Conservation (phyloP, 1,284 basidiomycete genomes). For the Tremellales sp. region DNA sequence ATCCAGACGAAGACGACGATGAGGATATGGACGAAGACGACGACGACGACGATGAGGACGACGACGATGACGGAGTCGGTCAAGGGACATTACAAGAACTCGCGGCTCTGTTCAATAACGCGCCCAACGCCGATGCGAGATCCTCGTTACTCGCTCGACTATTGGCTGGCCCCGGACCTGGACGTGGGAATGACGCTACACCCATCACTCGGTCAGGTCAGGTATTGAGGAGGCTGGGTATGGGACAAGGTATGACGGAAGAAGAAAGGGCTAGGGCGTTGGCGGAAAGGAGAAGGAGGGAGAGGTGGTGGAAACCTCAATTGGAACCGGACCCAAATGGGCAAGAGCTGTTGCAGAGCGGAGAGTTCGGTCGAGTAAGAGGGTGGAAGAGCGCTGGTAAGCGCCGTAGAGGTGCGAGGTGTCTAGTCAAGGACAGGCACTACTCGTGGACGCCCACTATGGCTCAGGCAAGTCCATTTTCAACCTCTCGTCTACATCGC, state of each 20-base stretch:
- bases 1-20: background rate
- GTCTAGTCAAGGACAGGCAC: conserved; percentile 8
- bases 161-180: conserved; percentile 8
- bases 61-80: conserved; percentile 14
- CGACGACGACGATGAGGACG: conserved; percentile 27
- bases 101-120: conserved; percentile 17
- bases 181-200: background rate
- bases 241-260: conserved; percentile 5
- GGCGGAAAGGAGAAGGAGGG: conserved; percentile 13
- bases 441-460: background rate
- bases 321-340: conserved; percentile 69
- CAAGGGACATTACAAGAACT: conserved; percentile 18
- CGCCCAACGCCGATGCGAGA: conserved; percentile 7
- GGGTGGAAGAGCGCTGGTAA: conserved; percentile 13
- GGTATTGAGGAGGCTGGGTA: background rate
- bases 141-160: conserved; percentile 23
- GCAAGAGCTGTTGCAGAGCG: conserved; percentile 64
- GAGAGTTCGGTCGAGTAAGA: conserved; percentile 71
- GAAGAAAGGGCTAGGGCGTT: conserved; percentile 13
- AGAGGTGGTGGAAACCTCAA: conserved; percentile 50
- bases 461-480: conserved; percentile 3
- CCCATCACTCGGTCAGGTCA: background rate
- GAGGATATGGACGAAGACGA: conserved; percentile 7
- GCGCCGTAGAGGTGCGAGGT: conserved; percentile 5
- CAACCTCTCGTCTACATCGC: background rate